Evolutionary conservation across 371 early-diverging fungal species (phyloP).

Genomic region (Rhizomucor pusillus): DNA sequence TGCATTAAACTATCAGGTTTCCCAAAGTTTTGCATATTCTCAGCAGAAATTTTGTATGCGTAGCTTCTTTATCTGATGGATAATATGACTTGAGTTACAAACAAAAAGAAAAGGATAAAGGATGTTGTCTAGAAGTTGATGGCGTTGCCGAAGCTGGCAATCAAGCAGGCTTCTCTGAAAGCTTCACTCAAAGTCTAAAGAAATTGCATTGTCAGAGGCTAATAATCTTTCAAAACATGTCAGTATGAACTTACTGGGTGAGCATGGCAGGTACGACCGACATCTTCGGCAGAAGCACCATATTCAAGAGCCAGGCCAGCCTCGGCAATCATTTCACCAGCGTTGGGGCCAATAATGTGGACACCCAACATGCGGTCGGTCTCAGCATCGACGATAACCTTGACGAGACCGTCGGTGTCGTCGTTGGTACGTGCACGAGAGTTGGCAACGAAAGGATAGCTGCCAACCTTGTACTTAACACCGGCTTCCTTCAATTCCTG

Average conservation of each 20-base stretch:
- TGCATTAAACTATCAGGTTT: too few relatives aligned
- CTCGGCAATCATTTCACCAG: constrained; percentile 99
- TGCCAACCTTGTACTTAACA: constrained; percentile 83
- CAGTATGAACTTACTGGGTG: constrained; percentile 67
- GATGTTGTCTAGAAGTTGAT: constrained; percentile 58
- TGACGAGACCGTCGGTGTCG: constrained; percentile 93
- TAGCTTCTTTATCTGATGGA: too few relatives aligned
- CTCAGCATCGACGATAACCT: constrained; percentile 94
- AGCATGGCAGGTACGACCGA: constrained; percentile 97
- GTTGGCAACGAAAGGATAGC: constrained; percentile 97
- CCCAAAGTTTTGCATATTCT: too few relatives aligned
- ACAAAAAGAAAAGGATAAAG: neutral
- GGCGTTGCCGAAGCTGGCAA: constrained; percentile 76
- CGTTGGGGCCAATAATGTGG: constrained; percentile 97
- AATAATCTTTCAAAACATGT: constrained; percentile 6
- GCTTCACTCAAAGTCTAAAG: constrained; percentile 86
- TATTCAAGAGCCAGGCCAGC: constrained; percentile 97
- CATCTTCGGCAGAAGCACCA: constrained; percentile 94
- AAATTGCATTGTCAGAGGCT: neutral
- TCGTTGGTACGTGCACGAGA: constrained; percentile 96
- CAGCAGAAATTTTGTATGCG: too few relatives aligned
- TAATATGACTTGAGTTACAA: too few relatives aligned
- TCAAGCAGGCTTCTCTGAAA: constrained; percentile 94
- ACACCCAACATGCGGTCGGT: constrained; percentile 95
- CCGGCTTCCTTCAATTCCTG: constrained; percentile 87